These are phyloP conservation scores for Tephrocybe sp. DNA, from an alignment of 768 basidiomycete genomes.

Conservation along the genomic window DNA sequence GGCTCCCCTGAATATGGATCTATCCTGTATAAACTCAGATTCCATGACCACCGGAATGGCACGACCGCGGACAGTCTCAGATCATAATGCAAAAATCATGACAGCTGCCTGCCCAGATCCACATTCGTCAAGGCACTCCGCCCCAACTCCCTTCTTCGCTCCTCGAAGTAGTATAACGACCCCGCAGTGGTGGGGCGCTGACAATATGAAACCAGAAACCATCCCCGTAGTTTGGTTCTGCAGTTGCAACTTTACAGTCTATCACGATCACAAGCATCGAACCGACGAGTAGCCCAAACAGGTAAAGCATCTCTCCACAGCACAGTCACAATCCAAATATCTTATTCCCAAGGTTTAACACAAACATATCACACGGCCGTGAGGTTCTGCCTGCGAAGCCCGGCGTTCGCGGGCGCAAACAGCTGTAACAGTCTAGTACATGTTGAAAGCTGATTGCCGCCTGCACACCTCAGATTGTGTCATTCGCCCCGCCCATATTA, in stretches of 20 bases:
- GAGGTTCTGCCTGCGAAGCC: neutral
- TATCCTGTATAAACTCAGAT: neutral
- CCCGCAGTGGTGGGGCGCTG: neutral
- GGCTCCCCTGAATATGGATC: neutral
- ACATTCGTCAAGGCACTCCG: neutral
- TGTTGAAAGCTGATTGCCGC: neutral
- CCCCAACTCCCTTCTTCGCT: neutral
- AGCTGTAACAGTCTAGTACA: no score
- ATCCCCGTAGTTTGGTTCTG: neutral
- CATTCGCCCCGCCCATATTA: no score
- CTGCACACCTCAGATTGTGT: constrained; percentile 2
- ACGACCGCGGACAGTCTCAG: neutral
- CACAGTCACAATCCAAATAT: no score
- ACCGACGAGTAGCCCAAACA: neutral
- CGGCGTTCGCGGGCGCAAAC: neutral
- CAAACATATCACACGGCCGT: no score
- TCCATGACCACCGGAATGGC: constrained; percentile 4
- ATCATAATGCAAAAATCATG: constrained; percentile 3
- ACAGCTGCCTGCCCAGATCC: neutral
- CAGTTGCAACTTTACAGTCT: neutral
- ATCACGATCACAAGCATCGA: neutral
- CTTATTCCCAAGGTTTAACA: no score
- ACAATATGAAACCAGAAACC: constrained; percentile 8
- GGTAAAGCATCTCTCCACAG: neutral
- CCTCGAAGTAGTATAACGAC: neutral